Evolutionary conservation across 768 basidiomycete genomes (phyloP).

Genomic region (Scleroderma citrinum): DNA sequence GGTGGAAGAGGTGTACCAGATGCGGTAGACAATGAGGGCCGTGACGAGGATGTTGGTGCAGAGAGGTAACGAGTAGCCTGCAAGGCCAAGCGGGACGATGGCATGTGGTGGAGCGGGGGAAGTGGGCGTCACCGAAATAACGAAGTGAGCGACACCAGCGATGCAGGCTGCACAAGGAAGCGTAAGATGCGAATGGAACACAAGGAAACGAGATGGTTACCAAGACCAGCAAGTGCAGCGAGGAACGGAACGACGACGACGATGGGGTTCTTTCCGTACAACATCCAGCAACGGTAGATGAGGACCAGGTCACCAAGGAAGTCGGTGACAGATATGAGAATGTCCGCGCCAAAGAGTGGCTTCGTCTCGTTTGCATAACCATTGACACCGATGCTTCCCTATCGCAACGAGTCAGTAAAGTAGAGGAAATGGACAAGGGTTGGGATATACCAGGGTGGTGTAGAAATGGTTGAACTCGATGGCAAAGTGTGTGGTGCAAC

Average conservation of each 20-base stretch:
- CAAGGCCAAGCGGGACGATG: slow-evolving; percentile 32
- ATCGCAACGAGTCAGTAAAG: neutral
- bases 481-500: slow-evolving; percentile 27
- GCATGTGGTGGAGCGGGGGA: slow-evolving; percentile 30
- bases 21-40: slow-evolving; percentile 34
- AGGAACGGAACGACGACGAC: slow-evolving; percentile 31
- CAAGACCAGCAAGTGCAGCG: slow-evolving; percentile 27
- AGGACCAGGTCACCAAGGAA: slow-evolving; percentile 32
- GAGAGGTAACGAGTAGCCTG: slow-evolving; percentile 34
- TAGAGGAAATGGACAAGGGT: neutral
- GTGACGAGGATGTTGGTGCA: slow-evolving; percentile 39
- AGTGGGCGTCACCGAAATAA: slow-evolving; percentile 23
- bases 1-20: slow-evolving; percentile 26
- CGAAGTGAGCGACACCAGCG: slow-evolving; percentile 22
- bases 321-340: slow-evolving; percentile 32
- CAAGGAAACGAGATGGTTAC: slow-evolving; percentile 19
- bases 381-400: slow-evolving; percentile 24
- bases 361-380: slow-evolving; percentile 27
- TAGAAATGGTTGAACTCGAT: slow-evolving; percentile 34
- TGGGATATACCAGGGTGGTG: slow-evolving; percentile 25
- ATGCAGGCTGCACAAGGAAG: slow-evolving; percentile 23
- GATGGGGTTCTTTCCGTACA: slow-evolving; percentile 33
- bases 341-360: slow-evolving; percentile 28
- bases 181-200: neutral
- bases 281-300: slow-evolving; percentile 38